phyloP scores from a whole-genome alignment of 1,284 basidiomycete species.

The Stereum hirsutum region DNA sequence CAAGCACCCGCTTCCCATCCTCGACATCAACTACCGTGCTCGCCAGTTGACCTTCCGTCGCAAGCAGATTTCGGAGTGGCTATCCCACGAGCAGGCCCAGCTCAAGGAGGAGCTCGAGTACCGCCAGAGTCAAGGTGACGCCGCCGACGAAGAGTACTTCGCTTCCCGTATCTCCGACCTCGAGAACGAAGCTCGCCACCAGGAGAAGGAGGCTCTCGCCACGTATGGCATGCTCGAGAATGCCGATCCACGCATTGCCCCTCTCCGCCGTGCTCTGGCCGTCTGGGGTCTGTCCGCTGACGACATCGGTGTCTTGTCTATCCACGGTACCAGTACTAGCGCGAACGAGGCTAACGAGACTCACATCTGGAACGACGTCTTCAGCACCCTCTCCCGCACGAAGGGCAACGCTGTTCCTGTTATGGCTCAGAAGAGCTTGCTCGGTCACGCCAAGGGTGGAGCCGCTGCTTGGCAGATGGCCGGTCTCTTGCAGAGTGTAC shows the following conservation, averaged over 20 bases:
- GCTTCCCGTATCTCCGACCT: slow-evolving; percentile 70
- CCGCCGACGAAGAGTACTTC: slow-evolving; percentile 62
- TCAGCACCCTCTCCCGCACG: slow-evolving; percentile 81
- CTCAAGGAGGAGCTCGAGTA: slow-evolving; percentile 72
- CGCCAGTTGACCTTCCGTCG: slow-evolving; percentile 92
- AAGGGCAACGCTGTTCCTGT: slow-evolving; percentile 93
- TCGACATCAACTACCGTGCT: slow-evolving; percentile 80
- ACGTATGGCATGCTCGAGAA: slow-evolving; percentile 96
- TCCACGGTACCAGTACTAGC: slow-evolving; percentile 92
- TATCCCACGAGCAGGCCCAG: slow-evolving; percentile 78
- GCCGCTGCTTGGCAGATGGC: slow-evolving; percentile 97
- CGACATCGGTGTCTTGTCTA: slow-evolving; percentile 83
- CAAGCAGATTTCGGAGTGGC: slow-evolving; percentile 89
- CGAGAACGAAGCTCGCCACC: slow-evolving; percentile 81
- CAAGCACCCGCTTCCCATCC: slow-evolving; percentile 66
- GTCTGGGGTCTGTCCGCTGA: slow-evolving; percentile 94
- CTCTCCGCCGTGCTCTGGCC: slow-evolving; percentile 89
- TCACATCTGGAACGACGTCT: slow-evolving; percentile 92
- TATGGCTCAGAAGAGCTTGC: slow-evolving; percentile 95
- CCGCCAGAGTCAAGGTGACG: slow-evolving; percentile 45
- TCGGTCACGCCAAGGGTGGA: slow-evolving; percentile 95
- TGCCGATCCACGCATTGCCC: slow-evolving; percentile 75
- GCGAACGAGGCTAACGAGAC: slow-evolving; percentile 99
- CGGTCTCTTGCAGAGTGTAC: slow-evolving; percentile 84
- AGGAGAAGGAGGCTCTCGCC: slow-evolving; percentile 85